Evolutionary conservation across 768 basidiomycete species (phyloP).

Genomic region (Kwoniella sp.): DNA sequence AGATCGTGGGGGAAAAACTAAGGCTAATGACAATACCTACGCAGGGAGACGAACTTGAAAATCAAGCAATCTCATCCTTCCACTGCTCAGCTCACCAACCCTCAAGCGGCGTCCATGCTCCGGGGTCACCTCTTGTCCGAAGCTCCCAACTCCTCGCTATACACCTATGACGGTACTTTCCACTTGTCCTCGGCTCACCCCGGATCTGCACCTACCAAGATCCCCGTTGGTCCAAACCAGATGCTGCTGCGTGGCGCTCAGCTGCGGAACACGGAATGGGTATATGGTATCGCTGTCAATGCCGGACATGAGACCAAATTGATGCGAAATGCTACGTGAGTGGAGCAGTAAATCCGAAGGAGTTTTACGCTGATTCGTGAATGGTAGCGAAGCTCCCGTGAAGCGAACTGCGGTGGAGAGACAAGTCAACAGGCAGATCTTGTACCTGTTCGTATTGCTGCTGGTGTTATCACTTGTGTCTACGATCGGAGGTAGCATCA

Average conservation of each 20-base stretch:
- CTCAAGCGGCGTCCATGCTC: conserved; percentile 69
- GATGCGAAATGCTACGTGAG: conserved; percentile 96
- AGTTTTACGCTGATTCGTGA: background rate
- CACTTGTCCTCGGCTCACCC: conserved; percentile 61
- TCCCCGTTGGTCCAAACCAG: conserved; percentile 93
- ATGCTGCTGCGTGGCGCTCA: conserved; percentile 92
- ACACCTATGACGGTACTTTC: conserved; percentile 76
- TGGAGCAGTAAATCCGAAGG: conserved; percentile 16
- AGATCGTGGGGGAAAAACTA: background rate
- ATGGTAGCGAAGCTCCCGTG: conserved; percentile 81
- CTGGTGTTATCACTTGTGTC: conserved; percentile 85
- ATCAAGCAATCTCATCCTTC: conserved; percentile 93
- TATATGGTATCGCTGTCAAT: conserved; percentile 89
- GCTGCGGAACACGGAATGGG: conserved; percentile 92
- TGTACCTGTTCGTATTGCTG: conserved; percentile 87
- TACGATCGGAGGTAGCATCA: conserved; percentile 86
- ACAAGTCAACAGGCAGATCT: conserved; percentile 93
- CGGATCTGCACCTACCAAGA: conserved; percentile 68
- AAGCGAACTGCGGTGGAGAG: conserved; percentile 94
- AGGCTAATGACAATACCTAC: background rate
- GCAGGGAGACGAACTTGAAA: conserved; percentile 94
- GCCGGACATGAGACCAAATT: conserved; percentile 98
- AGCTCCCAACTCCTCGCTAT: conserved; percentile 95
- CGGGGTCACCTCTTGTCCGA: conserved; percentile 87
- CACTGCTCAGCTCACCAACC: conserved; percentile 75